A percentile compares a stretch with the other conserved stretches of the same genome.
Evolutionary conservation across 2,329 filamentous ascomycete species (phyloP).

Genomic region (Lasiodiplodia gonubiensis): DNA sequence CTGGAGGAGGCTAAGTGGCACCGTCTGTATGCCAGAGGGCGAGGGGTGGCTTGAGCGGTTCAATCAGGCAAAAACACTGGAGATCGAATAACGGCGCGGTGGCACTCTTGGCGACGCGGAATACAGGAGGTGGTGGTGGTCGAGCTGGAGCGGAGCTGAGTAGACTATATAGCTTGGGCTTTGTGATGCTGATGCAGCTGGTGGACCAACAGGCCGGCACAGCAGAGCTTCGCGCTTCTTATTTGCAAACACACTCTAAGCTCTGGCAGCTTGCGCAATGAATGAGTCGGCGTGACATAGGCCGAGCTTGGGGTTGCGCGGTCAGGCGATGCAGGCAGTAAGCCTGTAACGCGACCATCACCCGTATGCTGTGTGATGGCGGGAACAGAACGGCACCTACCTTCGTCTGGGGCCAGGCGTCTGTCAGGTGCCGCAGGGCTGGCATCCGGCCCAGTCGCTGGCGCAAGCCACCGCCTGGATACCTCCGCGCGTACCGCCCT

Average conservation of each 20-base stretch:
- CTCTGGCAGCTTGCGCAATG: conserved; percentile 24
- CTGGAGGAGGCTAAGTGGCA: conserved; percentile 13
- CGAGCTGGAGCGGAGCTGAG: conserved; percentile 12
- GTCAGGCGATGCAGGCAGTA: conserved; percentile 27
- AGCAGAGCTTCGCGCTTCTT: background rate
- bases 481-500: conserved; percentile 16
- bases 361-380: conserved; percentile 17
- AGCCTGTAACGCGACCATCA: conserved; percentile 17
- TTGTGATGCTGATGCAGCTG: background rate
- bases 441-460: conserved; percentile 21
- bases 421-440: conserved; percentile 28
- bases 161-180: conserved; percentile 6
- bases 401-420: conserved; percentile 12
- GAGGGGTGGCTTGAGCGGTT: conserved; percentile 19
- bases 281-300: conserved; percentile 17
- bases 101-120: conserved; percentile 25
- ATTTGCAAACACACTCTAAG: conserved; percentile 13
- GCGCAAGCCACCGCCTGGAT: conserved; percentile 19
- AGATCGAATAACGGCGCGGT: conserved; percentile 20
- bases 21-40: conserved; percentile 10
- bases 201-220: background rate
- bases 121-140: conserved; percentile 15
- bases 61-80: conserved; percentile 12
- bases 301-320: conserved; percentile 14
- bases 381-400: background rate